phyloP scores from a whole-genome alignment of 2,329 filamentous ascomycete species.

The Aspergillus tubingensis region DNA sequence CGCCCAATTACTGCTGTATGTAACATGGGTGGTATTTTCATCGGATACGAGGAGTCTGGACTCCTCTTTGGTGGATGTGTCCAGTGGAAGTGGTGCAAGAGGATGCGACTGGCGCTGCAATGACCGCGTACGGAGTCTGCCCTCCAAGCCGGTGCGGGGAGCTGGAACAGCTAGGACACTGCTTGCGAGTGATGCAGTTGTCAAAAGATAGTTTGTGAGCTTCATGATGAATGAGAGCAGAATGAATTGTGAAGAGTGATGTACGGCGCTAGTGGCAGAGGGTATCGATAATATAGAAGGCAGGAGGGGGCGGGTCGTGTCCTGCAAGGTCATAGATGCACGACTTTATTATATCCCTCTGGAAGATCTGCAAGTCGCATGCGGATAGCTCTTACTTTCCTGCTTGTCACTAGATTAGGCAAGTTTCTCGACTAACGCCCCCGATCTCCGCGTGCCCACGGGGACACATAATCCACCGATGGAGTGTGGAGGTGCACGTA shows the following conservation, averaged over 20 bases:
- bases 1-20: slow-evolving; percentile 62
- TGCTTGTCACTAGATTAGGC: background rate
- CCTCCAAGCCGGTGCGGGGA: slow-evolving; percentile 30
- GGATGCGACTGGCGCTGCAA: slow-evolving; percentile 31
- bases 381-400: background rate
- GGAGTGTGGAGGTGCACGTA: background rate
- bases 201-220: slow-evolving; percentile 24
- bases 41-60: slow-evolving; percentile 13
- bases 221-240: slow-evolving; percentile 32
- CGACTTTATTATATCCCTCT: background rate
- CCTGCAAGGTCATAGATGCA: background rate
- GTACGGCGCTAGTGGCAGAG: background rate
- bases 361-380: background rate
- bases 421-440: background rate
- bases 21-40: slow-evolving; percentile 38
- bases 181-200: slow-evolving; percentile 26
- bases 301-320: background rate
- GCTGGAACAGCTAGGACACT: slow-evolving; percentile 33
- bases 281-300: background rate
- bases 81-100: slow-evolving; percentile 12
- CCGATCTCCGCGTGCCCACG: background rate
- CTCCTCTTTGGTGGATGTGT: slow-evolving; percentile 9
- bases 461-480: background rate
- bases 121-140: slow-evolving; percentile 33
- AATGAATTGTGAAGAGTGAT: background rate